phyloP scores from a whole-genome alignment of 805 yeast species.

The Torulaspora microellipsoides region DNA sequence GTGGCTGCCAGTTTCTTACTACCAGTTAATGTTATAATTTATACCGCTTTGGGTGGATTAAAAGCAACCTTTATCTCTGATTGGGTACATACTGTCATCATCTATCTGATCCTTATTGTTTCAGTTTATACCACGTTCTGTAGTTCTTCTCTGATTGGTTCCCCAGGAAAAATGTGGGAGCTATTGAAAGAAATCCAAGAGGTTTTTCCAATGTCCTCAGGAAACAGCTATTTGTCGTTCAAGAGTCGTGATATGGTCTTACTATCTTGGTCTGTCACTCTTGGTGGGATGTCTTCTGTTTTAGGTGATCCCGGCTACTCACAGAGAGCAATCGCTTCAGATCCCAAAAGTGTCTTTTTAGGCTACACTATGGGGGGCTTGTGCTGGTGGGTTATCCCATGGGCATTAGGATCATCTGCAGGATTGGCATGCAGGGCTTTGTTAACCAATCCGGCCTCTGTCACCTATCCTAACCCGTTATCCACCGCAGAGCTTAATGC shows the following conservation, averaged over 20 bases:
- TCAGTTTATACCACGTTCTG: constrained; percentile 36
- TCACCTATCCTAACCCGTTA: constrained; percentile 42
- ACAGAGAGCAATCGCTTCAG: constrained; percentile 43
- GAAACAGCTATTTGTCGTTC: constrained; percentile 34
- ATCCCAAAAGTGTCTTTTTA: constrained; percentile 31
- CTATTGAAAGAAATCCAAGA: constrained; percentile 36
- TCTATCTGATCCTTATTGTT: constrained; percentile 38
- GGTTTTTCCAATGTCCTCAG: constrained; percentile 31
- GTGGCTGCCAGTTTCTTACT: constrained; percentile 44
- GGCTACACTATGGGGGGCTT: constrained; percentile 39
- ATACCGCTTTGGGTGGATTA: constrained; percentile 48
- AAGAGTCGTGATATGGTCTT: constrained; percentile 30
- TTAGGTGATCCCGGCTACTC: constrained; percentile 39
- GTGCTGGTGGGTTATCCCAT: constrained; percentile 38
- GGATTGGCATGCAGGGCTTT: constrained; percentile 39
- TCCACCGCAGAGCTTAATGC: constrained; percentile 37
- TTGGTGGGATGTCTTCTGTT: constrained; percentile 34
- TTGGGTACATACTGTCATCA: constrained; percentile 47
- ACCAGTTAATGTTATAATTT: constrained; percentile 45
- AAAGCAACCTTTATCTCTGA: constrained; percentile 50
- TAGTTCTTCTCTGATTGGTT: constrained; percentile 39
- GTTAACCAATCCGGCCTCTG: constrained; percentile 31
- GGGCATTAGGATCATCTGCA: constrained; percentile 35
- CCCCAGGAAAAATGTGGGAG: constrained; percentile 43
- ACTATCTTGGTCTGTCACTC: constrained; percentile 30